phyloP scores from a whole-genome alignment of 2,329 filamentous ascomycete genomes.

The Clarireedia sp. region DNA sequence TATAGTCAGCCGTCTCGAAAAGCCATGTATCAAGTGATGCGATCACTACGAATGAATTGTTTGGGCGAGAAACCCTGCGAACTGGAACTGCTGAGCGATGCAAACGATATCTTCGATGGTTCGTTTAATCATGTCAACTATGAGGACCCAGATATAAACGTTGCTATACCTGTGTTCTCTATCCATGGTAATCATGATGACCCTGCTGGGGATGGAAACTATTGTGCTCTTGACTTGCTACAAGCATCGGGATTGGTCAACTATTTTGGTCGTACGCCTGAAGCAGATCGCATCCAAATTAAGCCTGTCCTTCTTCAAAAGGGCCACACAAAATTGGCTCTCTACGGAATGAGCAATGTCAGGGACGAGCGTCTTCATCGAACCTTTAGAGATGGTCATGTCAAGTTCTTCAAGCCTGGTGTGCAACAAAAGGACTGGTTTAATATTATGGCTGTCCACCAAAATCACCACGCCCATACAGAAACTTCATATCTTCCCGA shows the following conservation, averaged over 20 bases:
- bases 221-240: conserved; percentile 82
- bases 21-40: conserved; percentile 96
- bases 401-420: conserved; percentile 83
- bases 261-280: conserved; percentile 87
- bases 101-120: conserved; percentile 80
- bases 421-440: conserved; percentile 86
- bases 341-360: conserved; percentile 94
- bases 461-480: conserved; percentile 90
- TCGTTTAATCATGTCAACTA: conserved; percentile 95
- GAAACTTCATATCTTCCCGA: conserved; percentile 92
- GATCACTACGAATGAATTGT: conserved; percentile 85
- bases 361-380: conserved; percentile 90
- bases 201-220: conserved; percentile 90
- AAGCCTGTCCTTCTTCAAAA: conserved; percentile 93
- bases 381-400: conserved; percentile 85
- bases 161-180: conserved; percentile 94
- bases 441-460: conserved; percentile 89
- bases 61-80: conserved; percentile 93
- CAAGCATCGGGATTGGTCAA: conserved; percentile 89
- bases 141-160: conserved; percentile 93
- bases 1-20: conserved; percentile 97
- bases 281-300: conserved; percentile 87
- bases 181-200: conserved; percentile 99
- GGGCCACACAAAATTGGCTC: conserved; percentile 80
- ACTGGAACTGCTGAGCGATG: conserved; percentile 89